Percentiles rank a stretch among this genome's conserved stretches.
Conservation (phyloP, 306 rosid species). For the Inga leiocalycina region DNA sequence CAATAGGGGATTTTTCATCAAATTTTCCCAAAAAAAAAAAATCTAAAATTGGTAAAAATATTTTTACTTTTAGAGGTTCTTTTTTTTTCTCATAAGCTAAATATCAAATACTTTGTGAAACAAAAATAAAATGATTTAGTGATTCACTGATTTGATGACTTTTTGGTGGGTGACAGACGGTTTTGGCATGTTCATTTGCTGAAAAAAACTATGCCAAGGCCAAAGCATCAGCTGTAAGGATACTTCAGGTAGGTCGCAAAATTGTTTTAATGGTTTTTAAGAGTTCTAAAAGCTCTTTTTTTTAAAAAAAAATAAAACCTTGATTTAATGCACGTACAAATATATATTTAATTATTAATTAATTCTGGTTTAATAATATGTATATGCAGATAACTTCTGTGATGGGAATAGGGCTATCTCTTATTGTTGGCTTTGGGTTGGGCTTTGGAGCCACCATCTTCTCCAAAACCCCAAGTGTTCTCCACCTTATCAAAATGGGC, state of each 20-base stretch:
- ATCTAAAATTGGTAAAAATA: no score
- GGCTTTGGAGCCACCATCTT: slow-evolving; percentile 83
- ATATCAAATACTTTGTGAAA: background rate
- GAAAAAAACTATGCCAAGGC: slow-evolving; percentile 78
- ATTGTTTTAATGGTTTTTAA: background rate
- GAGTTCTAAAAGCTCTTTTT: background rate
- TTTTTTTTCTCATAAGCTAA: no score
- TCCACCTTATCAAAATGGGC: slow-evolving; percentile 72
- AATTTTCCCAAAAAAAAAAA: no score
- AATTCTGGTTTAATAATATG: background rate
- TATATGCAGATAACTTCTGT: slow-evolving; percentile 72
- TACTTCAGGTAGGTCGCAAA: slow-evolving; percentile 8
- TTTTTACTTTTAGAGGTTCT: no score
- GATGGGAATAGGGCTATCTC: slow-evolving; percentile 75
- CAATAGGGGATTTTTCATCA: no score
- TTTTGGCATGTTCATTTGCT: slow-evolving; percentile 86
- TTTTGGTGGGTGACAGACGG: slow-evolving; percentile 55
- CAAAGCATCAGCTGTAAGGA: slow-evolving; percentile 56
- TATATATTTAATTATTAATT: background rate
- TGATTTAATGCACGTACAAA: background rate
- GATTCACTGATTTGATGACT: background rate
- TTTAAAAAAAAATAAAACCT: no score
- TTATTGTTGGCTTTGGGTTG: slow-evolving; percentile 74
- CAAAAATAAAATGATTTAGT: background rate
- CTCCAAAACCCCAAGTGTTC: slow-evolving; percentile 63